These are phyloP conservation scores for Rubia occidens DNA, from an alignment of 305 asterid species.

Conservation along the genomic window DNA sequence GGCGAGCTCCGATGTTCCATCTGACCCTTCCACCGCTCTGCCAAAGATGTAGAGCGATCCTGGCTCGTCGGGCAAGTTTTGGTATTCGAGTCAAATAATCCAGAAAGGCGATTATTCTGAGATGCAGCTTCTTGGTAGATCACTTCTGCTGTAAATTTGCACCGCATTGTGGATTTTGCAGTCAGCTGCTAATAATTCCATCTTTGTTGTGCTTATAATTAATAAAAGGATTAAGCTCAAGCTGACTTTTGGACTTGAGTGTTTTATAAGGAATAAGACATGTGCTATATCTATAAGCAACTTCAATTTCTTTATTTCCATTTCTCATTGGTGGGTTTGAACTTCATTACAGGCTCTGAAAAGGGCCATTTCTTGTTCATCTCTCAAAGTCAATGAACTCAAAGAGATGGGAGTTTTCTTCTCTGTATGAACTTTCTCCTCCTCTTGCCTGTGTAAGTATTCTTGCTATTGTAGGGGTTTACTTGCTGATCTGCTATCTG, in stretches of 20 bases:
- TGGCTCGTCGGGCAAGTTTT: neutral
- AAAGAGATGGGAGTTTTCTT: constrained; percentile 19
- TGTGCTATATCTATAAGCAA: constrained; percentile 19
- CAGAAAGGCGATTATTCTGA: neutral
- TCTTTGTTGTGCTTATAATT: neutral
- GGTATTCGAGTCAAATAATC: constrained; percentile 1
- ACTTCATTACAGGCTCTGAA: neutral
- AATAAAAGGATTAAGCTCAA: neutral
- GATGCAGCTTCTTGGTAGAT: neutral
- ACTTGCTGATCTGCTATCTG: constrained; percentile 40
- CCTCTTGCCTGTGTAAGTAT: constrained; percentile 40
- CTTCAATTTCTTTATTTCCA: neutral
- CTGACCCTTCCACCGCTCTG: constrained; percentile 58
- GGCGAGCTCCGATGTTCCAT: constrained; percentile 60
- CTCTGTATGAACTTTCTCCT: constrained; percentile 40
- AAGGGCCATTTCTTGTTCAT: constrained; percentile 1
- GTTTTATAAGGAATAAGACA: constrained; percentile 17
- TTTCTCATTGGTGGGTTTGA: neutral
- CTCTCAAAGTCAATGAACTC: neutral
- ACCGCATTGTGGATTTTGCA: neutral
- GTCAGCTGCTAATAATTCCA: neutral
- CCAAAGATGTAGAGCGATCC: constrained; percentile 48
- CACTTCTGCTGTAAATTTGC: neutral
- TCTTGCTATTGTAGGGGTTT: constrained; percentile 33
- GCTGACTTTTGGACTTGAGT: constrained; percentile 6